Evolutionary conservation across 2,329 filamentous ascomycete species (phyloP).

Genomic region (Clonostachys byssicola): DNA sequence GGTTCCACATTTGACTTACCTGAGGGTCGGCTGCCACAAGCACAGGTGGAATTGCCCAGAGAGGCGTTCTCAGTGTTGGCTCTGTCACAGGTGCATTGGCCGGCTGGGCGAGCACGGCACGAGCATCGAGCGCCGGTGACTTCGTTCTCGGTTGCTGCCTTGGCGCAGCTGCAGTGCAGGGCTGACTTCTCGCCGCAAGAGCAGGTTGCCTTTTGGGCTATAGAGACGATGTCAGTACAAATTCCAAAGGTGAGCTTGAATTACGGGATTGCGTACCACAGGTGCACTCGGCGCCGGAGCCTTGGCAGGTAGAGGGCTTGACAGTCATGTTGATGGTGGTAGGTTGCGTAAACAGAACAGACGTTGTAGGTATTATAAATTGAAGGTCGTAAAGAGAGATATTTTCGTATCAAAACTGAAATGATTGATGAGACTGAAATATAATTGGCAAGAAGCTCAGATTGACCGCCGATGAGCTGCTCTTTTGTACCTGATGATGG

Average conservation of each 20-base stretch:
- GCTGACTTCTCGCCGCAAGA: conserved; percentile 88
- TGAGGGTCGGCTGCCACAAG: conserved; percentile 71
- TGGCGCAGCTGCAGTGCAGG: conserved; percentile 81
- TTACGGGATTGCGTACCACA: conserved; percentile 43
- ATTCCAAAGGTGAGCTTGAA: background rate
- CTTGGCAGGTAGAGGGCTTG: conserved; percentile 50
- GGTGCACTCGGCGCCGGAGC: conserved; percentile 48
- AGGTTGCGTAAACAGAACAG: background rate
- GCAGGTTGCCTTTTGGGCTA: conserved; percentile 66
- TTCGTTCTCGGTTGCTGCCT: conserved; percentile 71
- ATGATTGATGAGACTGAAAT: background rate
- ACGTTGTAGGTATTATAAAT: no score
- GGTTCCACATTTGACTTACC: conserved; percentile 41
- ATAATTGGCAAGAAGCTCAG: no score
- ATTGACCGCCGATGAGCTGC: no score
- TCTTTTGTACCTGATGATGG: background rate
- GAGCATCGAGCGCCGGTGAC: conserved; percentile 73
- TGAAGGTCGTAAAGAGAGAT: background rate
- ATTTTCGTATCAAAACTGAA: background rate
- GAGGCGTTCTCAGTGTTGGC: conserved; percentile 65
- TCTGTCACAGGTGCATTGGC: conserved; percentile 77
- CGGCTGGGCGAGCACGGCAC: conserved; percentile 75
- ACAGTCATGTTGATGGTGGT: conserved; percentile 20
- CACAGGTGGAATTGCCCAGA: conserved; percentile 58
- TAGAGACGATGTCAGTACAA: conserved; percentile 1